These are phyloP conservation scores for Lodderomyces parapsilosis DNA, from an alignment of 1,139 yeast genomes.

Conservation along the genomic window DNA sequence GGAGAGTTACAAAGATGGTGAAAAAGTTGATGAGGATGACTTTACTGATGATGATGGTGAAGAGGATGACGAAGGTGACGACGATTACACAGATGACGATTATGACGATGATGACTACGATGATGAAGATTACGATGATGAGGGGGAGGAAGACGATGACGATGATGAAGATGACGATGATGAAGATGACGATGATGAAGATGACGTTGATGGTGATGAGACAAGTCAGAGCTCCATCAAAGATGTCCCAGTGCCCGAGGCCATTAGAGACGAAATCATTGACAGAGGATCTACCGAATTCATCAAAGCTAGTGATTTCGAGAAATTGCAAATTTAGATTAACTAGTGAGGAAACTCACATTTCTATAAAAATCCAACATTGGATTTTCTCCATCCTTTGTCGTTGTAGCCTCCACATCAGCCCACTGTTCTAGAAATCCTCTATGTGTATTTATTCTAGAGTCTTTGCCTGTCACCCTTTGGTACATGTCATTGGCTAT, in stretches of 20 bases:
- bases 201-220: slow-evolving; percentile 20
- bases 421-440: slow-evolving; percentile 74
- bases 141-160: slow-evolving; percentile 30
- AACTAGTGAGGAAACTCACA: slow-evolving; percentile 62
- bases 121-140: slow-evolving; percentile 28
- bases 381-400: slow-evolving; percentile 83
- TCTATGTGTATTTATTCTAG: slow-evolving; percentile 56
- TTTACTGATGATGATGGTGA: slow-evolving; percentile 16
- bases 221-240: slow-evolving; percentile 6
- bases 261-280: slow-evolving; percentile 7
- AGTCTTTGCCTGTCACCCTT: slow-evolving; percentile 61
- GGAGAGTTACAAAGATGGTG: slow-evolving; percentile 17
- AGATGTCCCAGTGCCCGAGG: slow-evolving; percentile 2
- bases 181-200: slow-evolving; percentile 25
- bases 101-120: slow-evolving; percentile 26
- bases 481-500: slow-evolving; percentile 62
- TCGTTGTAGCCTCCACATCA: slow-evolving; percentile 63
- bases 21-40: slow-evolving; percentile 15
- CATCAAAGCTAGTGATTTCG: slow-evolving; percentile 18
- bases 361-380: slow-evolving; percentile 77
- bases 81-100: slow-evolving; percentile 19
- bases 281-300: slow-evolving; percentile 12
- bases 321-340: slow-evolving; percentile 7
- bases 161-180: slow-evolving; percentile 26
- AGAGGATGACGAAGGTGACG: slow-evolving; percentile 18